Percentiles rank a stretch among this genome's conserved stretches.
These are phyloP conservation scores for Macrolepiota fuliginosa DNA, from an alignment of 768 basidiomycete species.

Conservation along the genomic window DNA sequence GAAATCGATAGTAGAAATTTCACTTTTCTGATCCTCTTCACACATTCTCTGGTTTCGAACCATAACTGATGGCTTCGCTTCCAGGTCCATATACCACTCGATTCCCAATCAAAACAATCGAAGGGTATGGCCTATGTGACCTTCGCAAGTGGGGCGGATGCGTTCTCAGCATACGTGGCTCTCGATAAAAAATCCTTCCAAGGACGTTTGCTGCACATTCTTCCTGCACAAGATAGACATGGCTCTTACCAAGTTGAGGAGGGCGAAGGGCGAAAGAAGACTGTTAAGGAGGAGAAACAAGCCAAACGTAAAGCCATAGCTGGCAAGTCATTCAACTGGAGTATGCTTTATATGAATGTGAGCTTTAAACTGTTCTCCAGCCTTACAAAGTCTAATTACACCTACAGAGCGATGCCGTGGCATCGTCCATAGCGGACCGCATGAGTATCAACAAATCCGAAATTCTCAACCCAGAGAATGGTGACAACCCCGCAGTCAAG, in stretches of 20 bases:
- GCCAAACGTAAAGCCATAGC: slow-evolving; percentile 65
- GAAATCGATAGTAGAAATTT: slow-evolving; percentile 64
- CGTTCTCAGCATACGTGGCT: slow-evolving; percentile 67
- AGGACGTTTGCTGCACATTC: slow-evolving; percentile 86
- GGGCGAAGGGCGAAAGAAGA: slow-evolving; percentile 41
- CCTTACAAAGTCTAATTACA: slow-evolving; percentile 15
- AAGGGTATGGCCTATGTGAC: slow-evolving; percentile 55
- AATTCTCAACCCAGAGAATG: slow-evolving; percentile 78
- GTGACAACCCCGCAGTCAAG: slow-evolving; percentile 84
- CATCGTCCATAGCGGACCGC: slow-evolving; percentile 84
- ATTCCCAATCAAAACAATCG: slow-evolving; percentile 39
- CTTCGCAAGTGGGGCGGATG: slow-evolving; percentile 36
- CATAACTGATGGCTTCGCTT: slow-evolving; percentile 4
- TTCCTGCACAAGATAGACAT: slow-evolving; percentile 76
- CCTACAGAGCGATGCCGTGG: slow-evolving; percentile 86
- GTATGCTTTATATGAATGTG: slow-evolving; percentile 97
- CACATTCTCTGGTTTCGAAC: not conserved
- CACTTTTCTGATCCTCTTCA: slow-evolving; percentile 6
- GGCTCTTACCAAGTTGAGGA: slow-evolving; percentile 43
- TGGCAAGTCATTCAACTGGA: slow-evolving; percentile 88
- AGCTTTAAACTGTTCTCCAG: slow-evolving; percentile 32
- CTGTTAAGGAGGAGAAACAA: slow-evolving; percentile 58
- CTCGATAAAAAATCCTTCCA: slow-evolving; percentile 88
- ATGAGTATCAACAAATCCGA: slow-evolving; percentile 86
- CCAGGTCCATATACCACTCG: slow-evolving; percentile 50